Conservation (phyloP, 495 filamentous ascomycete genomes). For the Daldinia caldariorum region DNA sequence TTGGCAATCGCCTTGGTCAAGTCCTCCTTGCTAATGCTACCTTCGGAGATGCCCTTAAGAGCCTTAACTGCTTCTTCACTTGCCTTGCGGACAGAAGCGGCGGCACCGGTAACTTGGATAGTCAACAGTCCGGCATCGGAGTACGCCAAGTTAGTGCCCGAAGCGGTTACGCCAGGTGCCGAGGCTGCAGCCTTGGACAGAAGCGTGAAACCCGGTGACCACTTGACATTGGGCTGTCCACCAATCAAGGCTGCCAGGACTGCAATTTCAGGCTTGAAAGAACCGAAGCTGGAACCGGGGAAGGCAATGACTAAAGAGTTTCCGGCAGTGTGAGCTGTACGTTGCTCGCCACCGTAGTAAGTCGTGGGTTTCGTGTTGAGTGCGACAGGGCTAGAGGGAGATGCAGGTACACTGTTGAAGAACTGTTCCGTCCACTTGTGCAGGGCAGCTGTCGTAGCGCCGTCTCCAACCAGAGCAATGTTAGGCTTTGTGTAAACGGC, state of each 20-base stretch:
- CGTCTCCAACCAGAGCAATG: slow-evolving; percentile 90
- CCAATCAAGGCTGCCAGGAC: slow-evolving; percentile 92
- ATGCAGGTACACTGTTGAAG: slow-evolving; percentile 69
- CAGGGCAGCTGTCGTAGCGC: slow-evolving; percentile 77
- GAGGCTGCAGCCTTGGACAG: slow-evolving; percentile 78
- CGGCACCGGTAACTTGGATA: slow-evolving; percentile 78
- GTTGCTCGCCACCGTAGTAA: slow-evolving; percentile 95
- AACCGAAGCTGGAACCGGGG: slow-evolving; percentile 81
- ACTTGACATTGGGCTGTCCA: slow-evolving; percentile 91
- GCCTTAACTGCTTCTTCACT: slow-evolving; percentile 76
- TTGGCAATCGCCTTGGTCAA: slow-evolving; percentile 89
- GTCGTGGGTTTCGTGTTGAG: slow-evolving; percentile 67
- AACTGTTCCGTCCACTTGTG: slow-evolving; percentile 93
- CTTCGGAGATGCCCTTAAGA: slow-evolving; percentile 79
- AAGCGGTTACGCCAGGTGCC: slow-evolving; percentile 70
- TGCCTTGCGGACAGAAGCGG: slow-evolving; percentile 67
- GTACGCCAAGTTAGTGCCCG: slow-evolving; percentile 82
- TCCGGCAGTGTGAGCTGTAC: slow-evolving; percentile 75
- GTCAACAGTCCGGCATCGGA: slow-evolving; percentile 92
- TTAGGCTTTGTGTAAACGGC: slow-evolving; percentile 87
- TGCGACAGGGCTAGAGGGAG: slow-evolving; percentile 48
- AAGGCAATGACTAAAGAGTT: slow-evolving; percentile 89
- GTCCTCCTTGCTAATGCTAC: slow-evolving; percentile 80
- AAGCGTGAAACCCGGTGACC: slow-evolving; percentile 91
- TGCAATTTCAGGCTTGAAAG: slow-evolving; percentile 87